Conservation (phyloP, 2,329 filamentous ascomycete species). For the Fusarium duplospermum region DNA sequence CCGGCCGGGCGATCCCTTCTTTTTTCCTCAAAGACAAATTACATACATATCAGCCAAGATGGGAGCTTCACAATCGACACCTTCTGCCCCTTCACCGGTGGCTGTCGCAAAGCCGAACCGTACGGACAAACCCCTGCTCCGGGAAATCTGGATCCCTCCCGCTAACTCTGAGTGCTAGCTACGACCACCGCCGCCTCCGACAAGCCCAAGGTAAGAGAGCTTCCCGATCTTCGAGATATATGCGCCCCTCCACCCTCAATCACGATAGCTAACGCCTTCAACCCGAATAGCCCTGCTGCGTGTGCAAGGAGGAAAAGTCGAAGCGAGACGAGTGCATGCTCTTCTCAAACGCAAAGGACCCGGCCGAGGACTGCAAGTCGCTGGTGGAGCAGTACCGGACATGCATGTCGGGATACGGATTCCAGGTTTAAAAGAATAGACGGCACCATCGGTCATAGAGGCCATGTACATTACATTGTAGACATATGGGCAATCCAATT, state of each 20-base stretch:
- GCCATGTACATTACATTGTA: conserved; percentile 44
- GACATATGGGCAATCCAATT: conserved; percentile 38
- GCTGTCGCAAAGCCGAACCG: conserved; percentile 23
- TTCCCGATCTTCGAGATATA: not conserved
- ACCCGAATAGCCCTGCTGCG: conserved; percentile 85
- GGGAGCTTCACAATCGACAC: conserved; percentile 34
- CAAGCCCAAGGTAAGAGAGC: conserved; percentile 57
- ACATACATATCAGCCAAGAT: conserved; percentile 4
- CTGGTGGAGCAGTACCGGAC: conserved; percentile 86
- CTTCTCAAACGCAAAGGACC: conserved; percentile 87
- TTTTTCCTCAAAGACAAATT: not conserved
- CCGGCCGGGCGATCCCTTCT: conserved; percentile 19
- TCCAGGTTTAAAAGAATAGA: conserved; percentile 67
- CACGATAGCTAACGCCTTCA: conserved; percentile 10
- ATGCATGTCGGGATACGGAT: conserved; percentile 95
- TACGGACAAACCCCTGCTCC: conserved; percentile 31
- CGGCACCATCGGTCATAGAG: conserved; percentile 16
- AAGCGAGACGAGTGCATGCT: conserved; percentile 98
- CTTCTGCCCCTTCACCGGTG: conserved; percentile 7
- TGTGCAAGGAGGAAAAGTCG: conserved; percentile 95
- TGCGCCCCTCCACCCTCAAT: conserved; percentile 35
- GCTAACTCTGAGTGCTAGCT: conserved; percentile 27
- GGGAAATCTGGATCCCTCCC: not conserved
- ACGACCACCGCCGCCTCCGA: conserved; percentile 46
- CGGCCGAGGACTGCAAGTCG: conserved; percentile 83